phyloP scores from a whole-genome alignment of 768 basidiomycete genomes.

The Pulveroboletus ravenelii region DNA sequence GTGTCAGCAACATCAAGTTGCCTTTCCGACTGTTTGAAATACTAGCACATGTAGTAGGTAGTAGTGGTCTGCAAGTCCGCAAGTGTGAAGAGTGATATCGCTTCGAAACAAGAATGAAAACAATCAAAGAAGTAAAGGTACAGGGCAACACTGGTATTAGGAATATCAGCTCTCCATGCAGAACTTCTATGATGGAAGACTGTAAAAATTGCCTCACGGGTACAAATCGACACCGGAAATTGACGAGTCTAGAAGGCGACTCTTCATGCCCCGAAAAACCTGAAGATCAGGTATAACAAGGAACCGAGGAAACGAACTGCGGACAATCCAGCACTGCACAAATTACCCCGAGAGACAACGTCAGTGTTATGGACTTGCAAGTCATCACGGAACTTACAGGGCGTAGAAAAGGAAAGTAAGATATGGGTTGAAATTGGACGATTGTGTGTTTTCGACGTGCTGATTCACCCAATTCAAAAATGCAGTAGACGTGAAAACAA shows the following conservation, averaged over 20 bases:
- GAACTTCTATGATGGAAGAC: constrained; percentile 1
- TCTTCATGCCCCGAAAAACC: constrained; percentile 57
- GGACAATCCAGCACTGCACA: constrained; percentile 66
- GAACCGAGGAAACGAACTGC: constrained; percentile 80
- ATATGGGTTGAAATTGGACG: constrained; percentile 82
- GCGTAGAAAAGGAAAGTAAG: constrained; percentile 75
- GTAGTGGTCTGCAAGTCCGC: background rate
- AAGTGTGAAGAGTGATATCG: background rate
- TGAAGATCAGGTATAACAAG: constrained; percentile 70
- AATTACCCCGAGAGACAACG: background rate
- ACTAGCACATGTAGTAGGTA: background rate
- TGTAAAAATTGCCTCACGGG: background rate
- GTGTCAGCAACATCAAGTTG: constrained; percentile 11
- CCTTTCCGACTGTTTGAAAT: background rate
- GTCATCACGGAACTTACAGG: constrained; percentile 35
- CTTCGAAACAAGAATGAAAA: background rate
- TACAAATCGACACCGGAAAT: constrained; percentile 6
- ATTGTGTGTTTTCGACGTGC: constrained; percentile 47
- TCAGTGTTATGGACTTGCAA: constrained; percentile 1
- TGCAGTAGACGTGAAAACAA: constrained; percentile 70
- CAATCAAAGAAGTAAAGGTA: constrained; percentile 7
- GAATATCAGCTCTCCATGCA: constrained; percentile 4
- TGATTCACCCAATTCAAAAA: constrained; percentile 69
- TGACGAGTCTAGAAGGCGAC: background rate
- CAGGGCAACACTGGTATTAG: constrained; percentile 8